Conservation (phyloP, 805 yeast genomes). For the Metschnikowia orientalis region DNA sequence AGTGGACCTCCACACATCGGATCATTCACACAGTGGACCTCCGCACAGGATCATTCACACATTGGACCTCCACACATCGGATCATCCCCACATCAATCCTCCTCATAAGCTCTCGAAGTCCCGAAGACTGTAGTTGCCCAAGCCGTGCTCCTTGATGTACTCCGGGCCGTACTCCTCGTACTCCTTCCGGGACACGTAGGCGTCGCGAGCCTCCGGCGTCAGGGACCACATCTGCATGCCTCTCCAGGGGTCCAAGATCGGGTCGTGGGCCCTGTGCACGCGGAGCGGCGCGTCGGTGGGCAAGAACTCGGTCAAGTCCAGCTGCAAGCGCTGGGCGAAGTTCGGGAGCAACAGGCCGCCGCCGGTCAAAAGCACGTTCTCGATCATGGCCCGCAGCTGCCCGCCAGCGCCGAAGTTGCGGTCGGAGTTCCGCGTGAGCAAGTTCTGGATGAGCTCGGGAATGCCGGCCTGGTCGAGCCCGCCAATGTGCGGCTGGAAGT, state of each 20-base stretch:
- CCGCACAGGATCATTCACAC: no score
- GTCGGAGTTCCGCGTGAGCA: constrained; percentile 56
- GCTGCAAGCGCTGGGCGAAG: constrained; percentile 59
- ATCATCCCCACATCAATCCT: neutral
- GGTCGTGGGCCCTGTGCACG: constrained; percentile 63
- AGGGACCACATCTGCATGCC: constrained; percentile 85
- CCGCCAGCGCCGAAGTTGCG: constrained; percentile 51
- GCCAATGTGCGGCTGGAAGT: constrained; percentile 89
- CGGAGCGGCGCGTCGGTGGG: constrained; percentile 63
- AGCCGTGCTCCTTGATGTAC: constrained; percentile 78
- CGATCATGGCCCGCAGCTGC: constrained; percentile 48
- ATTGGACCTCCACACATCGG: neutral
- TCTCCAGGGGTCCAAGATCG: constrained; percentile 81
- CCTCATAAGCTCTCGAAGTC: constrained; percentile 9
- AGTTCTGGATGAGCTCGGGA: constrained; percentile 67
- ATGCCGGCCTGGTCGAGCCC: constrained; percentile 96
- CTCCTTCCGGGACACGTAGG: constrained; percentile 61
- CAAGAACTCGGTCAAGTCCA: constrained; percentile 65
- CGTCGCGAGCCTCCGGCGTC: constrained; percentile 40
- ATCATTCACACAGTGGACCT: no score
- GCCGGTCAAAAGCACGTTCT: constrained; percentile 80
- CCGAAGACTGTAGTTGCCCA: constrained; percentile 55
- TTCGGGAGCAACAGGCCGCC: constrained; percentile 69
- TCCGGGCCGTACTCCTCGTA: constrained; percentile 89
- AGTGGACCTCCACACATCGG: no score